A percentile compares a stretch with the other conserved stretches of the same genome.
Evolutionary conservation across 164 flowering plant species (phyloP).

Genomic region (Dillenia suffruticosa): DNA sequence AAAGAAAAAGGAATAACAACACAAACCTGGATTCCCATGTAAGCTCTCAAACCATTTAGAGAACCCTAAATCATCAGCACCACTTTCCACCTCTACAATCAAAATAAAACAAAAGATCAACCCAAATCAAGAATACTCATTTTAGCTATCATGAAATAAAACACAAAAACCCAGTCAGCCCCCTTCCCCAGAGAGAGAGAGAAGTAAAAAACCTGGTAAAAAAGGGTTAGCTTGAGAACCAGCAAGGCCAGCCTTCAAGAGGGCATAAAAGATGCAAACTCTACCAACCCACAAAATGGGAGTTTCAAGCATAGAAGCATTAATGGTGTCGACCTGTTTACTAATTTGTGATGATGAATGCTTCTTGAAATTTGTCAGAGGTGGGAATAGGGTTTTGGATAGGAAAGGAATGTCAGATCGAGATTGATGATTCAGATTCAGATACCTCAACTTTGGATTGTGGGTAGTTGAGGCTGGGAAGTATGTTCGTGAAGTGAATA

Average conservation of each 20-base stretch:
- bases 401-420: constrained; percentile 5
- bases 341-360: constrained; percentile 11
- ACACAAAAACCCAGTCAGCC: neutral
- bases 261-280: constrained; percentile 75
- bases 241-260: constrained; percentile 83
- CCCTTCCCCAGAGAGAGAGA: neutral
- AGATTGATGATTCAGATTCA: neutral
- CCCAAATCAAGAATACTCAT: constrained; percentile 1
- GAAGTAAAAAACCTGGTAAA: constrained; percentile 40
- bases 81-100: constrained; percentile 37
- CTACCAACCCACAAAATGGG: constrained; percentile 90
- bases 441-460: constrained; percentile 2
- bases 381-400: constrained; percentile 31
- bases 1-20: constrained; percentile 1
- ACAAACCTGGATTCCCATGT: constrained; percentile 72
- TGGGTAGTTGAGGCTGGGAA: constrained; percentile 2
- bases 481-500: too few relatives aligned
- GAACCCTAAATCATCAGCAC: constrained; percentile 64
- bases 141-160: neutral
- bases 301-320: constrained; percentile 63
- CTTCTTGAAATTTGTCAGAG: constrained; percentile 6
- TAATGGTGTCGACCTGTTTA: constrained; percentile 4
- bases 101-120: constrained; percentile 12
- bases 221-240: constrained; percentile 78
- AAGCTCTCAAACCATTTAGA: constrained; percentile 67